Evolutionary conservation across 768 basidiomycete genomes (phyloP), one percentile per base, ranked within the genome.

Genomic region (Lenzites betulinus): DNA sequence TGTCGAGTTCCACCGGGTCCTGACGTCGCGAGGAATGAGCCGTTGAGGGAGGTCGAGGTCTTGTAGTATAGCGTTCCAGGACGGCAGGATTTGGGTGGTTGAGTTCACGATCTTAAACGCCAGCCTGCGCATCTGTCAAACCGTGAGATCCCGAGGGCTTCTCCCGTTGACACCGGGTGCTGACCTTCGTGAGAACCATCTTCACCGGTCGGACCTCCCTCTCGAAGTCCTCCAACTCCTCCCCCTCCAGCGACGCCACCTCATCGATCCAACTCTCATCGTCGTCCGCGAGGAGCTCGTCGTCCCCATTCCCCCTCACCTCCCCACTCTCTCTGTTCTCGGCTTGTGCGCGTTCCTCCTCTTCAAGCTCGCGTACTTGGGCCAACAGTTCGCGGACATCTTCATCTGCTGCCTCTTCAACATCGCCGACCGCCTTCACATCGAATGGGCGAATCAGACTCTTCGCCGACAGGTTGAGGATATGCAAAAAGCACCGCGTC

Each of bases 51-150:
- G 30, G 12, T 18, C 28, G 5, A 33, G n/a, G 15, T 23, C 30
- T 3, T 33, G 9, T 2, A 48, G 23, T 4, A 51, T 36, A 6
- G 16, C 23, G 1, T 51, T 23, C 59, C 59, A 61, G 15, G 44
- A 30, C 0, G 75, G 76, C 0, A 78, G 68, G 35, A 71, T 52
- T 11, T 65, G 67, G 1, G 71, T 77, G 0, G 68, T 66, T 0
- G 72, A 76, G 36, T 74, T 56, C 16, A 46, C 25, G 48, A 58
- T 63, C 47, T 62, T 54, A 60, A 43, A 74, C 1, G 67, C 50
- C 13, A 70, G 41, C 6, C 15, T 20, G 2, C 28, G 26, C 13
- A 50, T 35, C 44, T 59, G 46, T 33, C 48, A 47, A 30, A 20
- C 22, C 13, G 39, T 62, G 25, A 41, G 48, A 16, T 42, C 13